A percentile compares a stretch with the other conserved stretches of the same genome.
Conservation (phyloP, 2,329 filamentous ascomycete genomes). For the Alternaria postmessia region DNA sequence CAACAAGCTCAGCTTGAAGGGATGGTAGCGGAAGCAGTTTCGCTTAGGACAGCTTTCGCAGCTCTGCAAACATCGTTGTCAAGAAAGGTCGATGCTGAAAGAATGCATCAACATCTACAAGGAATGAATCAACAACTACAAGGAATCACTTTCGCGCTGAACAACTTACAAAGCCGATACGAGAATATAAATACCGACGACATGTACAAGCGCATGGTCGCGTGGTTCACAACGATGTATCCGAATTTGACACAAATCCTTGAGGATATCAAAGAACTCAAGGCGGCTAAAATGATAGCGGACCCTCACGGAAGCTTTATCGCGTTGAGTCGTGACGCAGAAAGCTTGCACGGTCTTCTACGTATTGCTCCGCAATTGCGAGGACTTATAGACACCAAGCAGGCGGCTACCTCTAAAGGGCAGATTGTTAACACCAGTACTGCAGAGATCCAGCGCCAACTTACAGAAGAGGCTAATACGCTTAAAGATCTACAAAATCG, state of each 20-base stretch:
- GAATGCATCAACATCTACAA: conserved; percentile 5
- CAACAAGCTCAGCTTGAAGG: conserved; percentile 2
- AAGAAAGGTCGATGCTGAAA: conserved; percentile 8
- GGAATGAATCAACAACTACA: conserved; percentile 10
- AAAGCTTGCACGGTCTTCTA: conserved; percentile 4
- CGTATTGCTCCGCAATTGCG: conserved; percentile 8
- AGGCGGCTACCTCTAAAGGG: neutral
- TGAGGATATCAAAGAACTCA: conserved; percentile 13
- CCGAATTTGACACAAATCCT: conserved; percentile 14
- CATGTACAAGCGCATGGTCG: conserved; percentile 32
- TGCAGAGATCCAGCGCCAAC: neutral
- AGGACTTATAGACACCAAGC: neutral
- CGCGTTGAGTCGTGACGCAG: neutral
- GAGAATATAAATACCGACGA: conserved; percentile 39
- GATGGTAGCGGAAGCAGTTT: neutral
- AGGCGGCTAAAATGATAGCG: conserved; percentile 1
- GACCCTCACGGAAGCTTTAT: neutral
- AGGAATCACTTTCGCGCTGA: conserved; percentile 12
- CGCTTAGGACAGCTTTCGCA: neutral
- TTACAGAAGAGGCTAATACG: neutral
- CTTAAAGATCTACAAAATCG: neutral
- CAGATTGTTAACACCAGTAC: neutral
- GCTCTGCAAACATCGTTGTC: neutral
- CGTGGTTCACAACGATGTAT: conserved; percentile 33
- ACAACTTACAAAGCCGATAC: conserved; percentile 29